Evolutionary conservation across 371 early-diverging fungal genomes (phyloP), one percentile per base, ranked within the genome.

Genomic region (Mortierella sp.): DNA sequence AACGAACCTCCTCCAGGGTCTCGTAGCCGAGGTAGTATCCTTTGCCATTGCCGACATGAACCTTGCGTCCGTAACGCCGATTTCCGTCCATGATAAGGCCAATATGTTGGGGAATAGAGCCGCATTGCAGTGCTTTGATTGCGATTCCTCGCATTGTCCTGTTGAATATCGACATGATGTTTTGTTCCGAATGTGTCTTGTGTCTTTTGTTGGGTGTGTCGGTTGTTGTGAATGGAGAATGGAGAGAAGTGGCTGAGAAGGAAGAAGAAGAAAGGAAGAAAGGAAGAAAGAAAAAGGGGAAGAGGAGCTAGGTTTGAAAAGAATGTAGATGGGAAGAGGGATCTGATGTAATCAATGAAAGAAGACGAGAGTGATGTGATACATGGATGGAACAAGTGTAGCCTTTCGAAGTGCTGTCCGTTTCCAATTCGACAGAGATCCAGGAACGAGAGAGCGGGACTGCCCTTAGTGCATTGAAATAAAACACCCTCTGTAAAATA

Each of bases 71-170:
- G 88, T 92, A 99, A 52, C 99, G 94, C 77, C 99, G 91, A 91
- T 99, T 99, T 13, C 99, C 99, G 88, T 99, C 99, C 94, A 99
- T 96, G 74, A 99, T 97, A 87, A 99, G 98, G 1, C 96, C 99
- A 14, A 99, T 91, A 88, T 99, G 99, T n/a, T 92, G 88, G 2
- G 99, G 99, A 31, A 99, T 92, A 4, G 95, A 94, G 4, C 99
- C 99, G 77, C 91, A 92, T 31, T 90, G 89, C 8, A 94, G 76
- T 0, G 93, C 87, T 14, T 90, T 89, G 26, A 95, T 81, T 0
- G 87, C 79, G 8, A 90, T 42, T n/a, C 71, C 70, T 6, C 82
- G 79, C 55, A 76, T 70, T 60, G 63, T 44, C 26, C 79, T 74
- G 34, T 21, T 60, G 24, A 81, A 38, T 31, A 19, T 47, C 24